Base-by-base conservation (phyloP, 2,329 filamentous ascomycete genomes). In the Waltergamsia citrina region DNA sequence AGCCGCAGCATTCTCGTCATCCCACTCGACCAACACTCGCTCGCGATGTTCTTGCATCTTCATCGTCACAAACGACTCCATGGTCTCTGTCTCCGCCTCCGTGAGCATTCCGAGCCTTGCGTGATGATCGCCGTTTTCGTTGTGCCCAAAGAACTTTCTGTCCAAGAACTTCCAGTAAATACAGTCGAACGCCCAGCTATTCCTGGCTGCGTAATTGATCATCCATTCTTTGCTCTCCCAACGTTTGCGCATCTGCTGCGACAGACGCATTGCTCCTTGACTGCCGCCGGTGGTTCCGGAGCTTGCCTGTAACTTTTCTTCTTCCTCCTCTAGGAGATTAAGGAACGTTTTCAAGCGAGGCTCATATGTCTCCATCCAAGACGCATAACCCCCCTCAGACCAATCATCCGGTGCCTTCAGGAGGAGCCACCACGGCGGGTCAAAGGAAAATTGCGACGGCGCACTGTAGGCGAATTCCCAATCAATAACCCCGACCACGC, bases 401-500 rank as follows among this genome's bases (percentile, higher is more conserved):
- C 57, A 62, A 16, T 37, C 38, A 14, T 62, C 56, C 0, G 51
- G 49, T 7, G 29, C 23, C 11, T 51, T 38, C 3, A 62, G 38
- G 1, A 59, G 41, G 3, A 64, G 45, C 59, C 57, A 63, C 56
- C 56, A 63, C 1, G 60, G 59, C 11, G 56, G 51, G 34, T 57
- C 52, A n/a, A 51, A 43, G 14, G 23, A 33, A 23, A 60, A 62
- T 27, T 58, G 45, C n/a, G 48, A 35, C 0, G 58, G 55, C 0
- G 44, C 54, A 6, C 34, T 44, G 15, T 20, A 35, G 46, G 54
- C 37, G 34, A 57, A 59, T 42, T 66, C 62, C 57, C 58, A 65
- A 38, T 63, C 59, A 11, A 67, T 57, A 1, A 56, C 48, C 3
- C 45, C 54, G 7, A 51, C 42, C 2, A 63, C 37, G 0, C 45